These are phyloP conservation scores for Pichia sp. DNA, from an alignment of 1,139 yeast genomes.

Conservation along the genomic window DNA sequence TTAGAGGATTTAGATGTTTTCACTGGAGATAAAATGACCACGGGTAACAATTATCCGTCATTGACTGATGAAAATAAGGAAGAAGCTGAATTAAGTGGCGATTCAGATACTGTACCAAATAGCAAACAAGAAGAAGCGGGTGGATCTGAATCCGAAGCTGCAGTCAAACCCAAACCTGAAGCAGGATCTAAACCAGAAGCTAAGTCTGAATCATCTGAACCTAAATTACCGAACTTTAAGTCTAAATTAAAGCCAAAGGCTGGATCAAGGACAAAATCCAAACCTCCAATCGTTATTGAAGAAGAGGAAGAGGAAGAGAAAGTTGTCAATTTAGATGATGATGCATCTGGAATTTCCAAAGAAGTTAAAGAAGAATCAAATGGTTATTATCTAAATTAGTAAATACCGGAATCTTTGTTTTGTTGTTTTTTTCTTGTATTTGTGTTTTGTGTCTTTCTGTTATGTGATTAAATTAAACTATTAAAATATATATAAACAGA, in stretches of 20 bases:
- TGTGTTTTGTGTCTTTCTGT: background rate
- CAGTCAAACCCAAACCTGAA: background rate
- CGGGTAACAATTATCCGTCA: background rate
- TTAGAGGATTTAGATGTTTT: constrained; percentile 19
- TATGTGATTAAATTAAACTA: background rate
- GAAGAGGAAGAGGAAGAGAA: background rate
- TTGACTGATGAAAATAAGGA: constrained; percentile 5
- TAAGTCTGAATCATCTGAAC: background rate
- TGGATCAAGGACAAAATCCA: background rate
- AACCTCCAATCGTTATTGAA: background rate
- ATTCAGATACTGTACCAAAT: background rate
- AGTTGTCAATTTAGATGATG: constrained; percentile 9
- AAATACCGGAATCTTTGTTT: background rate
- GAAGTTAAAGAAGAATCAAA: constrained; percentile 25
- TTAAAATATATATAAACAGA: background rate
- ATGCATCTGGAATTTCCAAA: constrained; percentile 16
- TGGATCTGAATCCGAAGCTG: background rate
- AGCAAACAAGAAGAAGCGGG: background rate
- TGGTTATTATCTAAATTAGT: constrained; percentile 1
- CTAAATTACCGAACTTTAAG: background rate
- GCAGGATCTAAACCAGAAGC: background rate
- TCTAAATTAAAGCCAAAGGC: background rate
- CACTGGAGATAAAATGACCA: background rate
- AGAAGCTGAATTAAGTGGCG: constrained; percentile 4
- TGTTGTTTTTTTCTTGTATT: background rate